Evolutionary conservation across 2,329 filamentous ascomycete genomes (phyloP).

Genomic region (Cladosporium sp.): DNA sequence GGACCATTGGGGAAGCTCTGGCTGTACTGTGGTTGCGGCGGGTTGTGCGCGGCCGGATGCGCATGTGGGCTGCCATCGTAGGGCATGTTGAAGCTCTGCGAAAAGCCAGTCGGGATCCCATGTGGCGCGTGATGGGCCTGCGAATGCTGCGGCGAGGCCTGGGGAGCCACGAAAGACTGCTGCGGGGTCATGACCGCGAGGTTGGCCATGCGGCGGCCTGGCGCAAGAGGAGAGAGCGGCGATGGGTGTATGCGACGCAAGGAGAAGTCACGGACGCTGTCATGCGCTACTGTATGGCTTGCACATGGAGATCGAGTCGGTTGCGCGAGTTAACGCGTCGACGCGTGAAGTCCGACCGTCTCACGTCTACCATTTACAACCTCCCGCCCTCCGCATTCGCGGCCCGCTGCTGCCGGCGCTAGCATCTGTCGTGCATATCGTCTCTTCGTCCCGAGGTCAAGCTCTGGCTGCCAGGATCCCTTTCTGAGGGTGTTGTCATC

Average conservation of each 20-base stretch:
- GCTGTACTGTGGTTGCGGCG: constrained; percentile 20
- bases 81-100: constrained; percentile 27
- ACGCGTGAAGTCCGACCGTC: too few species aligned
- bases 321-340: constrained; percentile 4
- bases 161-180: constrained; percentile 18
- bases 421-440: neutral
- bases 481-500: neutral
- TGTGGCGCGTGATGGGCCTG: constrained; percentile 18
- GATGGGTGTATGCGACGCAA: constrained; percentile 7
- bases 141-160: constrained; percentile 17
- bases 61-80: constrained; percentile 22
- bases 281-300: constrained; percentile 1
- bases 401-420: neutral
- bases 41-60: constrained; percentile 17
- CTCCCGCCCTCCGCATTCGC: too few species aligned
- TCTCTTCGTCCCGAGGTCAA: neutral
- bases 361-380: neutral
- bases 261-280: neutral
- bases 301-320: neutral
- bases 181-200: constrained; percentile 23
- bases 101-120: constrained; percentile 6
- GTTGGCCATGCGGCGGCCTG: constrained; percentile 10
- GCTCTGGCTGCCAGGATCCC: neutral
- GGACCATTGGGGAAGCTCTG: constrained; percentile 32
- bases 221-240: neutral